Evolutionary conservation across 441 rosid species (phyloP).

Genomic region (Caryocar brasiliense): DNA sequence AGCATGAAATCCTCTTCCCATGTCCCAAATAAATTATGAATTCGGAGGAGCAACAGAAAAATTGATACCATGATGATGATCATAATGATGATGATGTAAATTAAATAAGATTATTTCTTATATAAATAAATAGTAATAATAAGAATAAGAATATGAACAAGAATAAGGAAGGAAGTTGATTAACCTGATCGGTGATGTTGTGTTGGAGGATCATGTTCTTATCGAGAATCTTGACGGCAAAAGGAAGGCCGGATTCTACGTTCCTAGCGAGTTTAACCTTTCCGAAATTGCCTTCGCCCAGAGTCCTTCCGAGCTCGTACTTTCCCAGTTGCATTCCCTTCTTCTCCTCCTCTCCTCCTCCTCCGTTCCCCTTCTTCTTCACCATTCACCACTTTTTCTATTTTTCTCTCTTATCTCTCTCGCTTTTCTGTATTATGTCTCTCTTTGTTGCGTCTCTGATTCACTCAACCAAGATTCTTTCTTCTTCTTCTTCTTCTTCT

Average conservation of each 20-base stretch:
- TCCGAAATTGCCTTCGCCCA: slow-evolving; percentile 90
- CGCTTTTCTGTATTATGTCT: no score
- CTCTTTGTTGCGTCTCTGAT: no score
- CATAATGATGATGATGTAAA: no score
- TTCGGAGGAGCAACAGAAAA: no score
- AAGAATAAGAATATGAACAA: neutral
- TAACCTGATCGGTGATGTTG: slow-evolving; percentile 72
- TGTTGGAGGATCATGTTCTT: slow-evolving; percentile 56
- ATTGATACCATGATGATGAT: no score
- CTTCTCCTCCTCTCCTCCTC: slow-evolving; percentile 12
- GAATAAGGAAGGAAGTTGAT: neutral
- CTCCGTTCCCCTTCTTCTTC: slow-evolving; percentile 7
- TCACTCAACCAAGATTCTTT: no score
- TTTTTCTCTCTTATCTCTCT: neutral
- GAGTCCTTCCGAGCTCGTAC: slow-evolving; percentile 80
- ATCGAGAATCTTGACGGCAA: slow-evolving; percentile 86
- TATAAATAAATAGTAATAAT: no score
- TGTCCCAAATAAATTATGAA: no score
- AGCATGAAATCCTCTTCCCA: no score
- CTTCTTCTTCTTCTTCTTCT: no score
- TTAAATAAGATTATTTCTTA: no score
- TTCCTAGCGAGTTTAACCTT: slow-evolving; percentile 72
- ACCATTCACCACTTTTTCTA: slow-evolving; percentile 24
- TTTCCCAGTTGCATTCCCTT: slow-evolving; percentile 78
- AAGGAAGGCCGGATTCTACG: slow-evolving; percentile 44